Evolutionary conservation across 1,139 yeast species (phyloP).

Genomic region (Spathaspora sp.): DNA sequence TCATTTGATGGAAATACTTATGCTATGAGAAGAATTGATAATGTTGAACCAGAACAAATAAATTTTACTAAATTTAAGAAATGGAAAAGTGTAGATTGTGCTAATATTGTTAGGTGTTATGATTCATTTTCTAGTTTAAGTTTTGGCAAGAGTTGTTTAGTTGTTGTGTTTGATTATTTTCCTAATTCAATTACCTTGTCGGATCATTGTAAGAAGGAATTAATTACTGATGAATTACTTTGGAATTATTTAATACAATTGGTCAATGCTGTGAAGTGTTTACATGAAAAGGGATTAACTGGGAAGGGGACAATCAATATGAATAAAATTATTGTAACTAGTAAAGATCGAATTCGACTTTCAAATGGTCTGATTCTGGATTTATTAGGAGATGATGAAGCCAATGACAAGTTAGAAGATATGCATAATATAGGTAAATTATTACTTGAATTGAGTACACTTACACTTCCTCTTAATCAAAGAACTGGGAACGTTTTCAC

Average conservation of each 20-base stretch:
- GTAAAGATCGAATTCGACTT: constrained; percentile 67
- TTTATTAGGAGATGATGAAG: constrained; percentile 27
- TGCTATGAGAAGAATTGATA: constrained; percentile 71
- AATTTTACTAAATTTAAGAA: constrained; percentile 38
- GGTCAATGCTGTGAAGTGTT: constrained; percentile 59
- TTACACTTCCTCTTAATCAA: no score
- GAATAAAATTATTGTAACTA: constrained; percentile 70
- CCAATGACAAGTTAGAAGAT: constrained; percentile 37
- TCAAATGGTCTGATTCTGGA: constrained; percentile 74
- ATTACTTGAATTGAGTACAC: constrained; percentile 56
- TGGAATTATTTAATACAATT: constrained; percentile 81
- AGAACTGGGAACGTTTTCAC: constrained; percentile 15
- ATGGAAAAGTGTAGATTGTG: constrained; percentile 49
- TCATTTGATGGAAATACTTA: constrained; percentile 78
- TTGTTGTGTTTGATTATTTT: constrained; percentile 43
- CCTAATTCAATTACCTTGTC: constrained; percentile 31
- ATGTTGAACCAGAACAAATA: constrained; percentile 45
- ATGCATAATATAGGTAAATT: constrained; percentile 55
- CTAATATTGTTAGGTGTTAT: constrained; percentile 64
- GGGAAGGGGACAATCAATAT: constrained; percentile 62
- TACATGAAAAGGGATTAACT: constrained; percentile 63
- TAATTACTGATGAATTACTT: constrained; percentile 61
- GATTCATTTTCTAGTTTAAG: constrained; percentile 90
- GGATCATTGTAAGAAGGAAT: constrained; percentile 37
- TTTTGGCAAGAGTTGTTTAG: constrained; percentile 62